phyloP scores from a whole-genome alignment of 1,284 basidiomycete genomes.

The Cryptococcus sp. region DNA sequence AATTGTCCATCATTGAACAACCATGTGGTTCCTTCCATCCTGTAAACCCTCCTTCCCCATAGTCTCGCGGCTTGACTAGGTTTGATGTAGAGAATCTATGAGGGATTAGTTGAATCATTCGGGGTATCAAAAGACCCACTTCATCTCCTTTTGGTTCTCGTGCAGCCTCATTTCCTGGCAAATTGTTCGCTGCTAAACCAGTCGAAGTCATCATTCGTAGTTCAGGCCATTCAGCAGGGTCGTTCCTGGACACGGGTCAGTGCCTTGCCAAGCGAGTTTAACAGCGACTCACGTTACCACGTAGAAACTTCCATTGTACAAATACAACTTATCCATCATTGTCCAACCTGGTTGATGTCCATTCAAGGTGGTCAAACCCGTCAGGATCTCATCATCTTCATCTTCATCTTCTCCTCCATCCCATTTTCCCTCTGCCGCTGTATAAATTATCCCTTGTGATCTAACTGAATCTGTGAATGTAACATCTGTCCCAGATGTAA shows the following conservation, averaged over 20 bases:
- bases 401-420: slow-evolving; percentile 17
- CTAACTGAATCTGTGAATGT: not conserved
- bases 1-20: slow-evolving; percentile 51
- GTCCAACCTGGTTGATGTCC: slow-evolving; percentile 46
- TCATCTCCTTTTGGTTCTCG: slow-evolving; percentile 62
- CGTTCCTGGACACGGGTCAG: slow-evolving; percentile 3
- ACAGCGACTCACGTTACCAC: slow-evolving; percentile 53
- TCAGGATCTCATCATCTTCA: slow-evolving; percentile 26
- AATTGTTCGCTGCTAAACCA: slow-evolving; percentile 57
- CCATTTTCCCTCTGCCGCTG: not conserved
- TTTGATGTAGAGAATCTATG: slow-evolving; percentile 51
- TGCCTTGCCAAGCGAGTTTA: not conserved
- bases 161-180: slow-evolving; percentile 59
- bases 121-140: slow-evolving; percentile 47
- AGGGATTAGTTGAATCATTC: not conserved
- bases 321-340: slow-evolving; percentile 53
- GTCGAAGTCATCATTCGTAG: slow-evolving; percentile 65
- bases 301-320: slow-evolving; percentile 68
- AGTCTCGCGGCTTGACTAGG: slow-evolving; percentile 57
- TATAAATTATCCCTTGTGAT: not conserved
- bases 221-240: slow-evolving; percentile 54
- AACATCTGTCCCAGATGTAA: not conserved
- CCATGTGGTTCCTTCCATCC: slow-evolving; percentile 63
- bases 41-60: slow-evolving; percentile 64
- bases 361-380: slow-evolving; percentile 16